Evolutionary conservation across 805 yeast genomes (phyloP).

Genomic region (Wickerhamiella shivajii): DNA sequence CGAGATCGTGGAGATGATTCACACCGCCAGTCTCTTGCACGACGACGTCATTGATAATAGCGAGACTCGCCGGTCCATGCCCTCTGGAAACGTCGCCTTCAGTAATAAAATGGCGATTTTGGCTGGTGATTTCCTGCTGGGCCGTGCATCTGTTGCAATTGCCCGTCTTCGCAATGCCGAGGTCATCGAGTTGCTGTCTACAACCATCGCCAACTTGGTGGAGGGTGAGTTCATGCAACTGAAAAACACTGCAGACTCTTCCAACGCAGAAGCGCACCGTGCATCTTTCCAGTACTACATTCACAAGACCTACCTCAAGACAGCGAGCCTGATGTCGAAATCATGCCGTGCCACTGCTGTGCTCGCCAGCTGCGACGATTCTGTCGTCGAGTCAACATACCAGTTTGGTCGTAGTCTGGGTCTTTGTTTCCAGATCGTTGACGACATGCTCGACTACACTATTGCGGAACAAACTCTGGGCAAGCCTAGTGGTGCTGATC

Average conservation of each 20-base stretch:
- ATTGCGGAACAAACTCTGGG: constrained; percentile 76
- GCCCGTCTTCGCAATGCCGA: constrained; percentile 92
- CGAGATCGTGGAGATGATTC: constrained; percentile 96
- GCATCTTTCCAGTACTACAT: constrained; percentile 86
- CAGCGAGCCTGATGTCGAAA: constrained; percentile 89
- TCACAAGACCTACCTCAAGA: constrained; percentile 89
- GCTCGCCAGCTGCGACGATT: constrained; percentile 65
- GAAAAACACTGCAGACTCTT: constrained; percentile 65
- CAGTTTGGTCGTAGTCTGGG: constrained; percentile 89
- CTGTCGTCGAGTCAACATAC: constrained; percentile 71
- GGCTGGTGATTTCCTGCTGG: constrained; percentile 91
- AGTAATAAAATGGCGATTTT: constrained; percentile 94
- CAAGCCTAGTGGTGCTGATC: constrained; percentile 92
- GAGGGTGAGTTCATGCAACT: constrained; percentile 99
- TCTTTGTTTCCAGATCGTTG: constrained; percentile 88
- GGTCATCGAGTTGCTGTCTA: constrained; percentile 87
- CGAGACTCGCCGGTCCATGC: constrained; percentile 79
- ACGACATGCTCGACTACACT: constrained; percentile 90
- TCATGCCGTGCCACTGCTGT: constrained; percentile 89
- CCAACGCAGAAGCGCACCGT: constrained; percentile 35
- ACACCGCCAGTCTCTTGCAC: constrained; percentile 87
- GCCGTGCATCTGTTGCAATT: constrained; percentile 91
- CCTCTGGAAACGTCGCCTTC: constrained; percentile 84
- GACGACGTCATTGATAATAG: constrained; percentile 90
- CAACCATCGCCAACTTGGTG: constrained; percentile 90